Base-by-base conservation (phyloP, 495 filamentous ascomycete genomes). In the Talaromyces wortmannii region DNA sequence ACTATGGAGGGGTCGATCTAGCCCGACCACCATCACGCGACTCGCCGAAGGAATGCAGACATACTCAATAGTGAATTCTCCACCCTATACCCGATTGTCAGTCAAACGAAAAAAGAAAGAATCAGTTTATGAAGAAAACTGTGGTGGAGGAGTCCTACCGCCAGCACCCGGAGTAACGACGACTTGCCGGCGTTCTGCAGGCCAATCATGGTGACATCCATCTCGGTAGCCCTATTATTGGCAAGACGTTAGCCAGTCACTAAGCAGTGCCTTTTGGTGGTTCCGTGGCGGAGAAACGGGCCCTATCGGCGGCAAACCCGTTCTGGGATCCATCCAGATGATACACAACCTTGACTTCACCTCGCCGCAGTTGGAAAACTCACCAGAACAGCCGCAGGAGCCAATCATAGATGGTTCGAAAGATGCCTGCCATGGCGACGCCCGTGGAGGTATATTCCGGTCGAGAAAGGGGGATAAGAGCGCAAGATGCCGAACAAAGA, bases 201-300 rank as follows among this genome's bases (percentile, higher is more conserved):
- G 23, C 94, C 94, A 76, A 98, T 95, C 90, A 98, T 96, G 58
- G 94, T 98, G 69, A 98, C 90, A 70, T 98, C 92, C 90, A 98
- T 96, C 79, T 98, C 94, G 42, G 90, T 96, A 56, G 92, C 89
- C 94, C 94, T 98, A 54, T 59, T 63, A 48, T 53, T 50, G 32
- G 53, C 36, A 8, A 40, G 36, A 40, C 36, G 36, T 40, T 40
- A 40, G 36, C 36, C 36, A 40, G 36, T 40, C 36, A 40, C 36
- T 40, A 40, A 40, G 36, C 13, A 8, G 13, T 13, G 36, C 8
- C 8, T 52, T 55, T 54, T 52, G 57, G 59, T 53, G 52, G 18
- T 15, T 36, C 12, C 23, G 40, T 46, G 23, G 52, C 30, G 47
- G 47, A 50, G 47, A 50, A 50, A 46, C 17, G 44, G 44, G 44